Evolutionary conservation across 352 stramenopile genomes (phyloP), one percentile per base, ranked within the genome.

Genomic region (Albugo laibachii): DNA sequence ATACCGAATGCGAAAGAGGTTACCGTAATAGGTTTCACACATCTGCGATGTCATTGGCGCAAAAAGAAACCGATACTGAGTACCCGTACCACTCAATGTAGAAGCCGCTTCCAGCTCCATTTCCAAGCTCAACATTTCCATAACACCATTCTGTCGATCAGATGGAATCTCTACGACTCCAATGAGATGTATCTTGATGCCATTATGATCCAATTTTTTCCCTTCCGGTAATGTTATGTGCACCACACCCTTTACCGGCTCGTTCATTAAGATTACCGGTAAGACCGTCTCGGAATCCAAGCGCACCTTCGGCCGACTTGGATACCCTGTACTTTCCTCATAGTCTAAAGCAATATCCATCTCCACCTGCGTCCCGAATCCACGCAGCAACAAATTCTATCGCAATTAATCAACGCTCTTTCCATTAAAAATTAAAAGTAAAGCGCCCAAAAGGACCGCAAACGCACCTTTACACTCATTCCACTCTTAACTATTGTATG

Each of bases 21-120:
- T 65, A 37, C 94, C 95, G 46, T 93, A 85, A 59, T 98, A 99
- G 34, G 84, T 96, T 64, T 99, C 95, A 57, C 97, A 83, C 41
- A 89, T 62, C 52, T 94, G 3, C 8, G 24, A 10, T 31, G 24
- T 31, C 3, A 31, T 31, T 31, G 24, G 52, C 39, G 44, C 46
- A 34, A 43, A 31, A 36, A 47, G 20, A 18, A 14, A 49, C n/a
- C 27, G 50, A 13, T 20, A 49, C 16, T 24, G 16, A 1, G 45
- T 20, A 41, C 13, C 12, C 39, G 48, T 19, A 31, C 24, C 24
- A 31, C 8, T 19, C 15, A 35, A 5, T 12, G 42, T 40, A 11
- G 45, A 34, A 31, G 14, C 15, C 35, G 39, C 49, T 15, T 40
- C 24, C 10, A 42, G 13, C 15, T 31, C 24, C 42, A 14, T 38